Evolutionary conservation across 108 stramenopile species (phyloP), one percentile per base, ranked within the genome.

Genomic region (Parietichytrium sp.): DNA sequence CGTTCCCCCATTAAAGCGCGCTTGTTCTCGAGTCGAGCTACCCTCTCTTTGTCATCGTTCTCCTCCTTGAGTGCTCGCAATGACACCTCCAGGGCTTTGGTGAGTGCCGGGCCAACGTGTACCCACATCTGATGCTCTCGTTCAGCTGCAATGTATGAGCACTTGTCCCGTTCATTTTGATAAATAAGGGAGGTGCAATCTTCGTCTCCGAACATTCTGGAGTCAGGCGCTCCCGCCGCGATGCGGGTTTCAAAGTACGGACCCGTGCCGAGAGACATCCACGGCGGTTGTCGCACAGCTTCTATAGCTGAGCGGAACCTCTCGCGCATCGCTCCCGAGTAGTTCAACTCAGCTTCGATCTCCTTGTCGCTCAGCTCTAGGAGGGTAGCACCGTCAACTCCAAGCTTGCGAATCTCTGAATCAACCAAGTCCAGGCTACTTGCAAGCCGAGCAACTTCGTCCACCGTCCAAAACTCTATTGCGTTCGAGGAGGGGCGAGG

Each of bases 281-380:
- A 72, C 10, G 61, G 61, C 6, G 61, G 61, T 27, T 72, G 61
- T 47, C 61, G 33, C 10, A 72, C 61, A 72, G 61, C 61, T 45
- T 72, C 61, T 33, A 72, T 72, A 7, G 61, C 61, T n/a, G 29
- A 33, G 45, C 61, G 61, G 45, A 72, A 72, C 1, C 45, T 72
- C 6, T 33, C 10, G 38, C 36, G 42, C 38, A 23, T 33, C 10
- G 6, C 38, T 33, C 61, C 61, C 0, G 10, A n/a, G 25, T 45
- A 10, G 6, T 42, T 23, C 6, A 72, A 25, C 42, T 72, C 61
- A 6, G 13, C 6, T 8, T 16, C 3, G 45, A 72, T 72, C 3
- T 72, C 61, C 61, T 72, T 42, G 3, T 72, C 61, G 42, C 61
- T 72, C 8, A 72, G 42, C 42, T 72, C 61, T 6, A 72, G 20